Conservation (phyloP, 805 yeast species). For the Kodamaea hsintzibuensis region DNA sequence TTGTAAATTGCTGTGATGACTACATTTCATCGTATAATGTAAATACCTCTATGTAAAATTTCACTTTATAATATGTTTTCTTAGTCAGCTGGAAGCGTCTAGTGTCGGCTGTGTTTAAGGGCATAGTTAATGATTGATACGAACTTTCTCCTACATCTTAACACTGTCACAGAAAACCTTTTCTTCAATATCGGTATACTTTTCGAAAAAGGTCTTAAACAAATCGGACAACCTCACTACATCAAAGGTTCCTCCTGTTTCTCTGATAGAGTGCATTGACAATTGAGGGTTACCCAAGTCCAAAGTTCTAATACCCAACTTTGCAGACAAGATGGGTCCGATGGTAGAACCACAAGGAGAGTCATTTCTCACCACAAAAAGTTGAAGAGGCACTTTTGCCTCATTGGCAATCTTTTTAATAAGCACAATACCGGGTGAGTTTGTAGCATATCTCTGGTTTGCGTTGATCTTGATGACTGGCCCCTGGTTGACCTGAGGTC, state of each 20-base stretch:
- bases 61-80: not conserved
- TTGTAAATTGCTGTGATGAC: not conserved
- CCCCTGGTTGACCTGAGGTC: slow-evolving; percentile 81
- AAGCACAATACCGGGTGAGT: slow-evolving; percentile 83
- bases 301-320: slow-evolving; percentile 81
- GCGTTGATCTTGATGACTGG: slow-evolving; percentile 94
- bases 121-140: too few species aligned
- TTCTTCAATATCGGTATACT: slow-evolving; percentile 30
- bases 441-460: slow-evolving; percentile 93
- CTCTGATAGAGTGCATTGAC: slow-evolving; percentile 92
- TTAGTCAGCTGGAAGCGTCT: not conserved
- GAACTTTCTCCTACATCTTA: slow-evolving; percentile 9
- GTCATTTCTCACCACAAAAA: slow-evolving; percentile 91
- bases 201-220: slow-evolving; percentile 60
- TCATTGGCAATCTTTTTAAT: slow-evolving; percentile 68
- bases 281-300: slow-evolving; percentile 92
- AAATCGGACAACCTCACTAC: slow-evolving; percentile 60
- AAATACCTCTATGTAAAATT: not conserved
- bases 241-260: slow-evolving; percentile 83
- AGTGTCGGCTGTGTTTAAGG: not conserved
- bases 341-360: slow-evolving; percentile 96
- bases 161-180: slow-evolving; percentile 27
- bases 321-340: slow-evolving; percentile 90
- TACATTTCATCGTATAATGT: not conserved
- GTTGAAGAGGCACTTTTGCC: slow-evolving; percentile 78